Percentiles rank a stretch among this genome's conserved stretches.
phyloP scores from a whole-genome alignment of 768 basidiomycete genomes.

The Rhizopogon vinicolor region DNA sequence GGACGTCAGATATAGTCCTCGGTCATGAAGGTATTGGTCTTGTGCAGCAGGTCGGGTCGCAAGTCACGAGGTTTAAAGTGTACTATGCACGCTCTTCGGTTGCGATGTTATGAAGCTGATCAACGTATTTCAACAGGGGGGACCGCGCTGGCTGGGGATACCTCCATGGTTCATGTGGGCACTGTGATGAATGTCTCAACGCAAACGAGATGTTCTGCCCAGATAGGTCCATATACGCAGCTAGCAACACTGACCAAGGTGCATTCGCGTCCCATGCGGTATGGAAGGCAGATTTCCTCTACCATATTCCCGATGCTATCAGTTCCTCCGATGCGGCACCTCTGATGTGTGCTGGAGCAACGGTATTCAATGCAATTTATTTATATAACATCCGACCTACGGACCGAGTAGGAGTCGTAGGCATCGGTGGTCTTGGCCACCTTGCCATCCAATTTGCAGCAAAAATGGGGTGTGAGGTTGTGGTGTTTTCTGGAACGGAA shows the following conservation, averaged over 20 bases:
- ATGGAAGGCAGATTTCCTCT: slow-evolving; percentile 30
- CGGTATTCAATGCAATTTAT: slow-evolving; percentile 26
- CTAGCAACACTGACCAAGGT: slow-evolving; percentile 25
- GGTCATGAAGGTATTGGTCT: slow-evolving; percentile 36
- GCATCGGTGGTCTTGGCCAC: slow-evolving; percentile 34
- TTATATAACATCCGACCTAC: slow-evolving; percentile 20
- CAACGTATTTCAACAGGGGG: slow-evolving; percentile 17
- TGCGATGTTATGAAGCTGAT: not conserved
- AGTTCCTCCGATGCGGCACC: slow-evolving; percentile 27
- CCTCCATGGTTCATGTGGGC: slow-evolving; percentile 27
- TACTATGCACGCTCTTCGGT: slow-evolving; percentile 16
- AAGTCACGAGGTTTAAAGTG: slow-evolving; percentile 29
- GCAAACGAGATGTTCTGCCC: slow-evolving; percentile 27
- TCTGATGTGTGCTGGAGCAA: slow-evolving; percentile 33
- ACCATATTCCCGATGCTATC: slow-evolving; percentile 28
- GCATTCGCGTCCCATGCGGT: slow-evolving; percentile 31
- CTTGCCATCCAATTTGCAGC: slow-evolving; percentile 34
- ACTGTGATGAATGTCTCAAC: slow-evolving; percentile 28
- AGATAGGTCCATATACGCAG: slow-evolving; percentile 20
- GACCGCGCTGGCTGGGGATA: slow-evolving; percentile 35
- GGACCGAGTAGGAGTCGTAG: slow-evolving; percentile 30
- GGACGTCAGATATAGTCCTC: slow-evolving; percentile 28
- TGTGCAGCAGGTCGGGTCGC: slow-evolving; percentile 26
- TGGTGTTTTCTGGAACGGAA: slow-evolving; percentile 30
- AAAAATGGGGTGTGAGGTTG: slow-evolving; percentile 35